Percentiles rank a stretch among this genome's conserved stretches.
These are phyloP conservation scores for Periconia macrospinosa DNA, from an alignment of 2,329 filamentous ascomycete species.

Conservation along the genomic window DNA sequence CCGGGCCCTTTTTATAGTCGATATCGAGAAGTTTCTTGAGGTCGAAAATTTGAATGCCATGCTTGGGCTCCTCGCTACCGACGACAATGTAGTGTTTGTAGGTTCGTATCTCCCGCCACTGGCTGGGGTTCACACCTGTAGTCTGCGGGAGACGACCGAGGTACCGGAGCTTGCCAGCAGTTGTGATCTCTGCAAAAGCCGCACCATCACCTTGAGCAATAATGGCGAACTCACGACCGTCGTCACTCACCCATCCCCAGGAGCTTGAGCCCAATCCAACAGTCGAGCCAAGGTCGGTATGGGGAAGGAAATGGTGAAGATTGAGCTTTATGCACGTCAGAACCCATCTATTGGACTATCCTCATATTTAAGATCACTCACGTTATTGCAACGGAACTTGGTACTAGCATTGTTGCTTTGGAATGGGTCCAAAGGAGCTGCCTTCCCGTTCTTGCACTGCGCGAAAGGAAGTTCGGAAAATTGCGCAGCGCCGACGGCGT, in stretches of 20 bases:
- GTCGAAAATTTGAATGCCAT: constrained; percentile 61
- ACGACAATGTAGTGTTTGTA: constrained; percentile 50
- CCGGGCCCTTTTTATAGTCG: constrained; percentile 31
- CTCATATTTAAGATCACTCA: background rate
- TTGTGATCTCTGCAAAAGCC: constrained; percentile 53
- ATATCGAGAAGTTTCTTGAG: constrained; percentile 49
- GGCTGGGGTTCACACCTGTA: constrained; percentile 40
- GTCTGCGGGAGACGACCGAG: constrained; percentile 57
- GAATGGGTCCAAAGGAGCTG: constrained; percentile 27
- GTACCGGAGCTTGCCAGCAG: constrained; percentile 54
- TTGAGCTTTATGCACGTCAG: constrained; percentile 44
- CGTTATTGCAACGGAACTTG: background rate
- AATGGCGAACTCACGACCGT: constrained; percentile 58
- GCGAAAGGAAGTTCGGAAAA: constrained; percentile 25
- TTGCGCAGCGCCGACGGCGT: constrained; percentile 9
- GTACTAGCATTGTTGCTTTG: constrained; percentile 25
- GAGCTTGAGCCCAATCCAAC: constrained; percentile 46
- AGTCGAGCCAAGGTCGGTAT: constrained; percentile 55
- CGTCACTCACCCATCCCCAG: constrained; percentile 57
- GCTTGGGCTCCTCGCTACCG: constrained; percentile 50
- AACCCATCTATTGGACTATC: background rate
- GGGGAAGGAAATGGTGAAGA: constrained; percentile 58
- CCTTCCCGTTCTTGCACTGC: constrained; percentile 31
- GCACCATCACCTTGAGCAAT: constrained; percentile 58
- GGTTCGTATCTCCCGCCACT: constrained; percentile 57